These are phyloP conservation scores for Flaveria floridana DNA, from an alignment of 140 eudicot species.

Conservation along the genomic window DNA sequence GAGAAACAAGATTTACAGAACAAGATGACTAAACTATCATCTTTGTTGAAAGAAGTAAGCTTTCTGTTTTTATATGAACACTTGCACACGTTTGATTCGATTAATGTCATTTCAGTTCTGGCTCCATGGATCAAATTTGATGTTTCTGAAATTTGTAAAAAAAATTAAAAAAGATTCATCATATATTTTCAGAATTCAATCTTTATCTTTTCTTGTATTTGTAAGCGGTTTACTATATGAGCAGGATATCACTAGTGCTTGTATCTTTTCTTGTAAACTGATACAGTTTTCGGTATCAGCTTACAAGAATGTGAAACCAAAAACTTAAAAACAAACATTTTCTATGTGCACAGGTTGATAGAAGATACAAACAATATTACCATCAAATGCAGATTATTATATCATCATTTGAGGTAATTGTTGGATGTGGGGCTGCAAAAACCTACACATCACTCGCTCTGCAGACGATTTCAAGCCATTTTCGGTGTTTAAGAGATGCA, in stretches of 20 bases:
- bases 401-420: slow-evolving; percentile 70
- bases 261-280: background rate
- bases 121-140: background rate
- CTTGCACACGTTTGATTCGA: no score
- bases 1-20: slow-evolving; percentile 70
- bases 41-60: slow-evolving; percentile 80
- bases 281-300: background rate
- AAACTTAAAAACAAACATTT: slow-evolving; percentile 11
- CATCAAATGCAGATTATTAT: slow-evolving; percentile 86
- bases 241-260: no score
- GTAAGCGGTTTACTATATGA: no score
- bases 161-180: background rate
- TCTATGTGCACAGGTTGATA: slow-evolving; percentile 57
- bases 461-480: slow-evolving; percentile 81
- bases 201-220: background rate
- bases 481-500: slow-evolving; percentile 77
- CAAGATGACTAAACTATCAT: slow-evolving; percentile 62
- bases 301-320: background rate
- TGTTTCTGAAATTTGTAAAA: background rate
- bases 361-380: slow-evolving; percentile 81
- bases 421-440: slow-evolving; percentile 75
- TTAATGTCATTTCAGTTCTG: no score
- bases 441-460: slow-evolving; percentile 85
- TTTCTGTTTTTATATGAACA: background rate
- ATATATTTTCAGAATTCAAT: background rate